These are phyloP conservation scores for Pisolithus tinctorius DNA, from an alignment of 768 basidiomycete species.

Conservation along the genomic window DNA sequence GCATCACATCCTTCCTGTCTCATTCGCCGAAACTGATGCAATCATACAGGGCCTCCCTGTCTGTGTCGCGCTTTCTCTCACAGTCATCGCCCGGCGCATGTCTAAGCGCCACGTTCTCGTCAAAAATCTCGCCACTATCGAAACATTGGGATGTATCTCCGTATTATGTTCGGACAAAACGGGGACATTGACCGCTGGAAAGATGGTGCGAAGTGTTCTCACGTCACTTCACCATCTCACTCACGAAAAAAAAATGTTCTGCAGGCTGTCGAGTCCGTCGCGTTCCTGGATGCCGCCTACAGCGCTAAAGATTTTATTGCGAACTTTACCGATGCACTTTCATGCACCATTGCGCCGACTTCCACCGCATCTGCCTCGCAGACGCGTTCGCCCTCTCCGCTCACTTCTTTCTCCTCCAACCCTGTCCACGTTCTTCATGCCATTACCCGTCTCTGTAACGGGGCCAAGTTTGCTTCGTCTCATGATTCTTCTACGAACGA, in stretches of 20 bases:
- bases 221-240: not conserved
- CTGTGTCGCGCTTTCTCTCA: constrained; percentile 45
- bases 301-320: constrained; percentile 9
- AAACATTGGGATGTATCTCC: constrained; percentile 46
- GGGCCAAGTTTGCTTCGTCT: constrained; percentile 37
- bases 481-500: constrained; percentile 18
- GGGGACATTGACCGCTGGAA: constrained; percentile 43
- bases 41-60: constrained; percentile 30
- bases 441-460: constrained; percentile 51
- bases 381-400: constrained; percentile 2
- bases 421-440: constrained; percentile 28
- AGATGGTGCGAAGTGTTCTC: constrained; percentile 31
- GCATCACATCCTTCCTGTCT: not conserved
- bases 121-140: constrained; percentile 47
- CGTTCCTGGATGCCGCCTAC: constrained; percentile 27
- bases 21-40: not conserved
- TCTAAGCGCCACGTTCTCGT: constrained; percentile 42
- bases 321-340: no score
- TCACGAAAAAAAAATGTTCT: not conserved
- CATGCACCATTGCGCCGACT: no score
- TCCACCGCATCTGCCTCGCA: constrained; percentile 5
- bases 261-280: constrained; percentile 35
- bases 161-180: constrained; percentile 52
- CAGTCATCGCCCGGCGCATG: constrained; percentile 43
- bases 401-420: constrained; percentile 5